Base-by-base conservation (phyloP, 208 protist genomes). In the Crithidia thermophila region DNA sequence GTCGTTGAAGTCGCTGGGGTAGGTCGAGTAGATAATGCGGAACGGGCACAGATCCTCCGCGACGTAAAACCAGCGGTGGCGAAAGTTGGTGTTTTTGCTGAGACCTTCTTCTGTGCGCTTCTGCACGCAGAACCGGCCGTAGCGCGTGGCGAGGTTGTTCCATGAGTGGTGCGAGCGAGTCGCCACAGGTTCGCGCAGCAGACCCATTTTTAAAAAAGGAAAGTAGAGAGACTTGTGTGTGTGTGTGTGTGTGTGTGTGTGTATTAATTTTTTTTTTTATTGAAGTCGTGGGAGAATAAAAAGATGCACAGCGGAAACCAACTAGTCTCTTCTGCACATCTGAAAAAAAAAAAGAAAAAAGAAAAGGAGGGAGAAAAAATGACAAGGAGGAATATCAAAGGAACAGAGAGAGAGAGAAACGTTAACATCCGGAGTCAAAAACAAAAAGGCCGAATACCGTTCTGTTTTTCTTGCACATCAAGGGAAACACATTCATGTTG, bases 51-150 rank as follows among this genome's bases (percentile, higher is more conserved):
- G 31, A 45, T 79, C 79, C 7, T 59, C 62, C 3, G 40, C 42
- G 1, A 55, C 13, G 62, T 68, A 68, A 8, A 61, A 39, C 30
- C 61, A 47, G 6, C 75, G 74, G 39, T 81, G 67, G 30, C n/a
- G 34, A n/a, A 77, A 31, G 14, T 66, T 58, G 40, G 59, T 67
- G 49, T 79, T 85, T 34, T 84, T 81, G 34, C 5, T 33, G 20
- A 72, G 20, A 33, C 75, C 75, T n/a, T 67, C 73, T 2, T 46
- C 50, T 0, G 77, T 84, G 27, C 79, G 76, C 42, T 74, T 56
- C 71, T 86, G 76, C 8, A 91, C 75, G 46, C 79, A 86, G 47
- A 88, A 75, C 25, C 62, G 23, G 18, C 72, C 72, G 34, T 69
- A 71, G 18, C 65, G 33, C 1, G 60, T 71, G 27, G 76, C 80